These are phyloP conservation scores for Moricandia moricandioides DNA, from an alignment of 345 rosid species.

Conservation along the genomic window DNA sequence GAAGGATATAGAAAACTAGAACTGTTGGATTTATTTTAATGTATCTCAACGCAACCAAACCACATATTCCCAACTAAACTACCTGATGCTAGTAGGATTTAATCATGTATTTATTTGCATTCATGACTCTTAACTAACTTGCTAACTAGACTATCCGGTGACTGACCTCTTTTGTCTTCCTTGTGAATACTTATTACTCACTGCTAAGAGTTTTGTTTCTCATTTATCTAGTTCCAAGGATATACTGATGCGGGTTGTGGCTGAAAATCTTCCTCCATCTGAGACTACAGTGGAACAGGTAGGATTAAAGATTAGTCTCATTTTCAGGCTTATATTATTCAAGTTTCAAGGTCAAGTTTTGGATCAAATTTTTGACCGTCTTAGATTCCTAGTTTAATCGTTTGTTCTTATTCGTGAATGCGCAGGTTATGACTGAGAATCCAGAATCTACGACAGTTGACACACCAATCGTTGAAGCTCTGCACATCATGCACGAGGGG, in stretches of 20 bases:
- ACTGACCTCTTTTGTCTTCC: conserved; percentile 8
- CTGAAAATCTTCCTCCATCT: conserved; percentile 73
- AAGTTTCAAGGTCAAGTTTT: conserved; percentile 1
- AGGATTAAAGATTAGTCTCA: conserved; percentile 18
- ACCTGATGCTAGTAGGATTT: background rate
- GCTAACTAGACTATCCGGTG: conserved; percentile 5
- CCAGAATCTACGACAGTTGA: conserved; percentile 88
- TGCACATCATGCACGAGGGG: conserved; percentile 94
- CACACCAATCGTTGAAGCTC: conserved; percentile 93
- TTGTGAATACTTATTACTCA: background rate
- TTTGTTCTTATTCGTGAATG: conserved; percentile 23
- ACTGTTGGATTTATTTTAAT: background rate
- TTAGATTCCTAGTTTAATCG: background rate
- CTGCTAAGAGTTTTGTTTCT: conserved; percentile 22
- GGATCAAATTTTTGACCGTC: background rate
- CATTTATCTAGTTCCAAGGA: conserved; percentile 73
- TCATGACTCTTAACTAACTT: background rate
- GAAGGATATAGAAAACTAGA: background rate
- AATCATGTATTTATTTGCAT: background rate
- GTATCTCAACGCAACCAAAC: background rate
- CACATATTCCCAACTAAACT: background rate
- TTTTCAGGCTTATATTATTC: conserved; percentile 1
- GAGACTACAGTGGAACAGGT: conserved; percentile 87
- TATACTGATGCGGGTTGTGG: conserved; percentile 92
- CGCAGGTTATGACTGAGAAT: conserved; percentile 92